Evolutionary conservation across 306 rosid genomes (phyloP).

Genomic region (Lithocarpus polystachyus): DNA sequence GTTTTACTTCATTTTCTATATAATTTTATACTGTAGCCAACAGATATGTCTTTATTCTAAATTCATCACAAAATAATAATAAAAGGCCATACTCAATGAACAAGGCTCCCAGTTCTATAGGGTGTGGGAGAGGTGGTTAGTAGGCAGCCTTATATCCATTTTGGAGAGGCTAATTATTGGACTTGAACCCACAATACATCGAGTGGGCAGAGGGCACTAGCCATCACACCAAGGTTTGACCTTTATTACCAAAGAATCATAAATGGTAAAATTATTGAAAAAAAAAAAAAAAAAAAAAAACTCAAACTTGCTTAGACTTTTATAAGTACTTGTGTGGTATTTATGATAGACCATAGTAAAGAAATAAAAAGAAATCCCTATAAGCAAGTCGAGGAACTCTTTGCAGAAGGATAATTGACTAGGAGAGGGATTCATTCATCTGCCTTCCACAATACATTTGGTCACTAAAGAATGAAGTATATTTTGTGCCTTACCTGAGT

Average conservation of each 20-base stretch:
- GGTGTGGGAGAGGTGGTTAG: no score
- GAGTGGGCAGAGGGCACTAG: no score
- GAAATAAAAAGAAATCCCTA: neutral
- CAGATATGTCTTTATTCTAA: neutral
- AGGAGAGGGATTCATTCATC: neutral
- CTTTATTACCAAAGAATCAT: no score
- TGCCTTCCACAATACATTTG: neutral
- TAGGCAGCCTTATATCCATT: no score
- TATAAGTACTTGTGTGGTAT: neutral
- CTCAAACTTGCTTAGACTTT: neutral
- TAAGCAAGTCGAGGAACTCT: neutral
- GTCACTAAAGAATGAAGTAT: neutral
- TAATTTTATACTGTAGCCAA: neutral
- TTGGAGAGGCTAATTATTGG: no score
- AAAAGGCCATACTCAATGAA: neutral
- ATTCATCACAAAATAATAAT: neutral
- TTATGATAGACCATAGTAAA: neutral
- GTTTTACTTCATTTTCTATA: slow-evolving; percentile 11
- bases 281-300: neutral
- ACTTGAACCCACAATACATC: no score
- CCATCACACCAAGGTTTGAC: no score
- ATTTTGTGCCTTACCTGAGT: no score
- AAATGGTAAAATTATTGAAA: neutral
- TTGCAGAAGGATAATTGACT: neutral
- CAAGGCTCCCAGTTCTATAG: no score